phyloP scores from a whole-genome alignment of 495 filamentous ascomycete genomes.

The Xylaria castorea region DNA sequence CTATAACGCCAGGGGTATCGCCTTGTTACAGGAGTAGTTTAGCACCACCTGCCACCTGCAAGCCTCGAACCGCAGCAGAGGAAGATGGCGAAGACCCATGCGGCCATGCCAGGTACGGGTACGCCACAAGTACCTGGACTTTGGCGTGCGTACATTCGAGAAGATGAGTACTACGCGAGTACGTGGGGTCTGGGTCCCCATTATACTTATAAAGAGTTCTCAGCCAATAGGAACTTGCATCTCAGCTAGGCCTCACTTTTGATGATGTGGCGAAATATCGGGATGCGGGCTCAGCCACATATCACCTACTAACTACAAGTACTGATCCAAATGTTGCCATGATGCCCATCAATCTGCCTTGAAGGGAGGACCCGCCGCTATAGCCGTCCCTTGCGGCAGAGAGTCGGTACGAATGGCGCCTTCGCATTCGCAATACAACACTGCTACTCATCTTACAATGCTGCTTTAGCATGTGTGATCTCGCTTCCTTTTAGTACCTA shows the following conservation, averaged over 20 bases:
- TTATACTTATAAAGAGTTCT: background rate
- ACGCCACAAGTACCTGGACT: background rate
- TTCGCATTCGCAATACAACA: background rate
- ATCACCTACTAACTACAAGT: background rate
- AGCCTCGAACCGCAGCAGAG: constrained; percentile 26
- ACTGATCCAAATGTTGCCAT: background rate
- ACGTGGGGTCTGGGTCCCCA: constrained; percentile 1
- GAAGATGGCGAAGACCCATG: constrained; percentile 1
- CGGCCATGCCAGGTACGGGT: background rate
- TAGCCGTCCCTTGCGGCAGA: constrained; percentile 1
- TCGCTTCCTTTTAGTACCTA: background rate
- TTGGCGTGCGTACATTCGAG: background rate
- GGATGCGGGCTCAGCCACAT: constrained; percentile 17
- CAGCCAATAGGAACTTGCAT: background rate
- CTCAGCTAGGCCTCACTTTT: constrained; percentile 8
- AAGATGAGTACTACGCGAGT: background rate
- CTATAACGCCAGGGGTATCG: constrained; percentile 20
- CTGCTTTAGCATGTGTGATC: background rate
- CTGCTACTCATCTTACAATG: background rate
- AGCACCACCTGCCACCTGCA: constrained; percentile 18
- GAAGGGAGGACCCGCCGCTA: constrained; percentile 13
- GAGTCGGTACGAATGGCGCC: background rate
- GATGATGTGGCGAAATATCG: constrained; percentile 20
- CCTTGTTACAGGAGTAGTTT: constrained; percentile 17
- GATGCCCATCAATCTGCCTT: constrained; percentile 21